These are phyloP conservation scores for Protomyces macrosporus DNA, from an alignment of 1,139 yeast species.

Conservation along the genomic window DNA sequence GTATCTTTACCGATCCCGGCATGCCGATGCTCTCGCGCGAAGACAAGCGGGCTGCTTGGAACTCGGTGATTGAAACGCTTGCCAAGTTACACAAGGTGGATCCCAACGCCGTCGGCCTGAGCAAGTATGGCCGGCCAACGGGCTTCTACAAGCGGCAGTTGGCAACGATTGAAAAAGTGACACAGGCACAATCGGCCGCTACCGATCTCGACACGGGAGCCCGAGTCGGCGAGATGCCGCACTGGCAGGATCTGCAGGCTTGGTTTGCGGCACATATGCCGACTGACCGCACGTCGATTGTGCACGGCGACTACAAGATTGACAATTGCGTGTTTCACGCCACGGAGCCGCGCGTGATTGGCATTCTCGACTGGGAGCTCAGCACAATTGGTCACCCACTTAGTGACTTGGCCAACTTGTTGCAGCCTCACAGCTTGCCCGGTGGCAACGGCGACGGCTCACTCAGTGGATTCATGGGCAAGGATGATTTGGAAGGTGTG, in stretches of 20 bases:
- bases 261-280: slow-evolving; percentile 52
- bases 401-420: slow-evolving; percentile 57
- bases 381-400: slow-evolving; percentile 65
- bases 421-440: slow-evolving; percentile 56
- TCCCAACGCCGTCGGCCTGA: slow-evolving; percentile 43
- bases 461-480: slow-evolving; percentile 23
- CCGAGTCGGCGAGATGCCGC: slow-evolving; percentile 50
- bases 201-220: slow-evolving; percentile 36
- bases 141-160: slow-evolving; percentile 52
- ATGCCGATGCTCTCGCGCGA: slow-evolving; percentile 43
- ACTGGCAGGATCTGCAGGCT: slow-evolving; percentile 44
- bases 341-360: slow-evolving; percentile 48
- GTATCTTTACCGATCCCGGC: slow-evolving; percentile 54
- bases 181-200: slow-evolving; percentile 46
- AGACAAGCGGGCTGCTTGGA: slow-evolving; percentile 44
- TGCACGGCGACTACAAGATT: slow-evolving; percentile 66
- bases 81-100: slow-evolving; percentile 53
- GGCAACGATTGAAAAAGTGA: slow-evolving; percentile 48
- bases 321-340: slow-evolving; percentile 58
- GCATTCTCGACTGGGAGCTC: slow-evolving; percentile 64
- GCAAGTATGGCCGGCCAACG: slow-evolving; percentile 47
- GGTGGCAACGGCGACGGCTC: slow-evolving; percentile 26
- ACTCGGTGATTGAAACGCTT: slow-evolving; percentile 49
- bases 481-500: slow-evolving; percentile 33
- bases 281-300: slow-evolving; percentile 47